Base-by-base conservation (phyloP, 805 yeast genomes). In the Schwanniomyces polymorphus region DNA sequence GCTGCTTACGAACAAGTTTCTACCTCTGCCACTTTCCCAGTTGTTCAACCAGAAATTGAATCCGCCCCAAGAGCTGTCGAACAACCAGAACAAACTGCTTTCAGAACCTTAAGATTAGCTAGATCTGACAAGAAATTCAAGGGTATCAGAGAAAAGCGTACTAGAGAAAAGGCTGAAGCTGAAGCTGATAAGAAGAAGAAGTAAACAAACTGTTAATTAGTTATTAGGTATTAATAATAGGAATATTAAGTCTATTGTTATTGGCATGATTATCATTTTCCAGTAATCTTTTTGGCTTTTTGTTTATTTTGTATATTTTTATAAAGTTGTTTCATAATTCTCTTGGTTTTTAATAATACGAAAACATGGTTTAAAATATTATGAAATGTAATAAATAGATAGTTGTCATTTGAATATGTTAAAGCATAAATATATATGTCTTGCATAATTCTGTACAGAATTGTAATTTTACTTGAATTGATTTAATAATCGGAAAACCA, bases 61-160 rank as follows among this genome's bases (percentile, higher is more conserved):
- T 68, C 84, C 62, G 82, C 80, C 63, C 85, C 96, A 76, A 89
- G 95, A 81, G 96, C 96, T 64, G 96, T 94, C 71, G 86, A 82
- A 70, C 84, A 73, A 59, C 79, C 80, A 64, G 84, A 78, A 61
- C 70, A 78, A 62, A 56, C 81, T 65, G 98, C 99, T 72, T 92
- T 68, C 96, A 83, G 86, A 77, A 91, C 97, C 68, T 88, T 94
- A 75, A 89, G 98, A 81, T 77, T 81, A 68, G 98, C 98, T 60
- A 88, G 94, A 84, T 85, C 96, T 64, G 88, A 88, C 67, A 90
- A 92, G 85, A 90, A 82, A 78, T 87, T 82, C 87, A 81, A 76
- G 75, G 99, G 99, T 84, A 81, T 83, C 80, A 91, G 96, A 81
- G 98, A 85, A 74, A 94, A 92, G 95, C 88, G 97, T 81, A 96